phyloP scores from a whole-genome alignment of 352 stramenopile genomes.

The Peronospora farinosa region DNA sequence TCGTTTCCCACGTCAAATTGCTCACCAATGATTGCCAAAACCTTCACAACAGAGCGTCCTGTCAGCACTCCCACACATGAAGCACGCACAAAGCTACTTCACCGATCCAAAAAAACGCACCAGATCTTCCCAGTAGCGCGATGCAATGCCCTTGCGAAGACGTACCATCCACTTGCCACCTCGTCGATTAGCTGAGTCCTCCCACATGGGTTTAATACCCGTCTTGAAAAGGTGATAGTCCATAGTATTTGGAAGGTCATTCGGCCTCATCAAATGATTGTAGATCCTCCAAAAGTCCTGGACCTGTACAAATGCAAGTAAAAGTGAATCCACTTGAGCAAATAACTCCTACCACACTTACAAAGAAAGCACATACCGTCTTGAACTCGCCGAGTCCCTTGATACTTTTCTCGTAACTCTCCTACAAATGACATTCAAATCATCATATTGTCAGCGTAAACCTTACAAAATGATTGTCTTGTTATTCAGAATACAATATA shows the following conservation, averaged over 20 bases:
- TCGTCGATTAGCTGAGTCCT: constrained; percentile 86
- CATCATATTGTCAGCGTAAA: constrained; percentile 5
- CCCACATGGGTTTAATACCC: constrained; percentile 92
- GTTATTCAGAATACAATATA: background rate
- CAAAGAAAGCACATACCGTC: constrained; percentile 29
- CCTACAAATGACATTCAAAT: constrained; percentile 26
- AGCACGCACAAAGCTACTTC: background rate
- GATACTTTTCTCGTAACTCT: constrained; percentile 93
- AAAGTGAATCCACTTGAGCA: constrained; percentile 1
- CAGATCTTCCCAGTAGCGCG: constrained; percentile 90
- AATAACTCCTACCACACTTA: background rate
- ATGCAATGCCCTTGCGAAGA: constrained; percentile 88
- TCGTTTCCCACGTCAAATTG: constrained; percentile 93
- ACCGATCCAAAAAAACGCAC: constrained; percentile 20
- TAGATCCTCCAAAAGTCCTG: constrained; percentile 92
- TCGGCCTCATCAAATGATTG: constrained; percentile 88
- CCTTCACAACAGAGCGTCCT: constrained; percentile 23
- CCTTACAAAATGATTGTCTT: background rate
- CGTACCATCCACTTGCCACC: constrained; percentile 92
- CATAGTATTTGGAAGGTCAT: constrained; percentile 86
- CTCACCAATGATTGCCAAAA: constrained; percentile 90
- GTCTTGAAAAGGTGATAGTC: constrained; percentile 92
- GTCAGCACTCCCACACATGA: constrained; percentile 2
- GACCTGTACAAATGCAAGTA: constrained; percentile 32
- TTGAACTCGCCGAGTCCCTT: constrained; percentile 91